Base-by-base conservation (phyloP, 177 flowering plant species). In the Telopea speciosissima region DNA sequence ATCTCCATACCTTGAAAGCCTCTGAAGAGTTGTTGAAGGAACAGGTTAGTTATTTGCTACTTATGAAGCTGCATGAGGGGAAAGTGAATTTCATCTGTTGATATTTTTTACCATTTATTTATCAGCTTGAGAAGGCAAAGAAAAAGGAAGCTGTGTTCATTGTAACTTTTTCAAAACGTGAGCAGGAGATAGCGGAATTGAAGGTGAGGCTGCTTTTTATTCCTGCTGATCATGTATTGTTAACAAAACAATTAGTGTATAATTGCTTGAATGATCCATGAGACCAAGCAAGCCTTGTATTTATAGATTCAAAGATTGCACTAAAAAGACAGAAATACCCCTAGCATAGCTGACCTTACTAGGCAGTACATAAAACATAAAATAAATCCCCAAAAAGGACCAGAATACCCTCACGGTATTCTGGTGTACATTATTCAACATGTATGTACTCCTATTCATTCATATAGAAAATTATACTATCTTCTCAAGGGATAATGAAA, bases 131-230 rank as follows among this genome's bases (percentile, higher is more conserved):
- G 69, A 96, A 89, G 79, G 97, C 97, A 73, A 96, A 87, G 88
- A 96, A 90, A 75, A 96, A 96, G 76, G 99, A 96, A 85, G 99
- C 96, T 81, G 98, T 97, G 59, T 91, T 94, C 74, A 89, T 91
- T 75, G 98, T 93, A 42, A 92, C 97, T 45, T 90, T 93, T 85
- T 95, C 98, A 65, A 96, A 96, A 77, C 79, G 96, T 40, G 99
- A 96, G 78, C 99, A 96, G 80, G 98, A 96, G 82, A 90, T 93
- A 75, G 88, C 97, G 24, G 98, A 96, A 74, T 71, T 96, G 76
- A 96, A 92, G 93, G 98, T 88, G 65, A 73, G 54, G 3, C 54
- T 49, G 54, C 19, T 49, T 49, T 49, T 12, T 68, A 1, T 1
- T 17, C 54, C 54, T 49, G 54, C 19, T 49, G 17, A 11, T 49